Evolutionary conservation across 192 early-diverging fungal genomes (phyloP), one percentile per base, ranked within the genome.

Genomic region (Rhizoclosmatium globosum): DNA sequence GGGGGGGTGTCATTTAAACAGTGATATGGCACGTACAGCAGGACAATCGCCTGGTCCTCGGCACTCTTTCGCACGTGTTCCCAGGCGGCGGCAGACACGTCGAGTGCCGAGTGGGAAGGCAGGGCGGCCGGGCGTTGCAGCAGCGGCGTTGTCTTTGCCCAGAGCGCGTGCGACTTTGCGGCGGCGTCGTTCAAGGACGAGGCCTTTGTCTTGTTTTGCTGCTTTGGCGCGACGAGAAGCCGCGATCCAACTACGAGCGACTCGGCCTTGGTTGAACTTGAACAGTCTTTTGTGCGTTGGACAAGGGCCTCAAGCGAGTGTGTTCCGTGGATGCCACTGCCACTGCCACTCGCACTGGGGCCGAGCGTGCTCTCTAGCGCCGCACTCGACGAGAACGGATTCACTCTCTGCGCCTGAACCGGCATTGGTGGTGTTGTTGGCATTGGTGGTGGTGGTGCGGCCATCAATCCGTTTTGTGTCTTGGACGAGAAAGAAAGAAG

Each of bases 11-110:
- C 31, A 31, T 31, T 31, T 31, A 31, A 31, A 31, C 31, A 31
- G 31, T 31, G 31, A 31, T 31, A 31, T 31, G 73, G 79, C 39
- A 84, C 88, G 71, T 92, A 95, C 96, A 91, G 90, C 71, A 97
- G 91, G 7, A 99, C 83, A 59, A 99, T 89, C 11, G 92, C 91
- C 83, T 99, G 97, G 76, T 98, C 95, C 71, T 94, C 89, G 3
- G 92, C 91, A n/a, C 91, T 93, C 67, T 95, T 88, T 43, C 92
- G 84, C 92, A 98, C 93, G 78, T 97, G 96, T 68, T 93, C 82
- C 79, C 96, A 98, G 15, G 95, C 94, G 58, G 92, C 89, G 39
- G 94, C 89, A 17, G 95, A 93, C 59, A 95, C 78, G 17, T 94
- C 93, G 85, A 95, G 96, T 6, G 93, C 90, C 75, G 97, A 95